Conservation (phyloP, 1,284 basidiomycete genomes). For the Apiotrichum veenhuisii region DNA sequence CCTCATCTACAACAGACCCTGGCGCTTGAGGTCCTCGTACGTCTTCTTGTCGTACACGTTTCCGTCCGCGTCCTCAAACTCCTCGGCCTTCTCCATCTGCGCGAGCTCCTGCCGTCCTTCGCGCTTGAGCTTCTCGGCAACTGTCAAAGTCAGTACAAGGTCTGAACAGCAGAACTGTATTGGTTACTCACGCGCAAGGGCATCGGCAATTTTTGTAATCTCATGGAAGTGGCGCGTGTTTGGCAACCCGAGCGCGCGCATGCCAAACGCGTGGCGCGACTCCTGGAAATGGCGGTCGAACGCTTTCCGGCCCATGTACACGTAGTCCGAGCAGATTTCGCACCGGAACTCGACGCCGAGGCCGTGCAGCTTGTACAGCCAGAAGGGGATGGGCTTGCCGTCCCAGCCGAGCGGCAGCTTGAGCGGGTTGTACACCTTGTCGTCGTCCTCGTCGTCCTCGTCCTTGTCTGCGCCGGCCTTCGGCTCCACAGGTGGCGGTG, state of each 20-base stretch:
- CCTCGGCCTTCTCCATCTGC: constrained; percentile 89
- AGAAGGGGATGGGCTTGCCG: constrained; percentile 96
- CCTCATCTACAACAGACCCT: constrained; percentile 42
- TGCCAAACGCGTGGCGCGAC: constrained; percentile 93
- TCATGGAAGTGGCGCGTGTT: constrained; percentile 99
- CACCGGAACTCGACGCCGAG: constrained; percentile 95
- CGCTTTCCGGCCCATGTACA: constrained; percentile 74
- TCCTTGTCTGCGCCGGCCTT: constrained; percentile 51
- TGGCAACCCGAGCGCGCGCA: constrained; percentile 93
- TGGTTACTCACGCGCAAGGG: constrained; percentile 58
- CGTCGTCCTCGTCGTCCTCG: constrained; percentile 84
- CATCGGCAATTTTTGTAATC: constrained; percentile 95
- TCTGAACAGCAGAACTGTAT: constrained; percentile 57
- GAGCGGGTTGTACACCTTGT: constrained; percentile 94
- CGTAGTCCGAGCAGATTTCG: constrained; percentile 94
- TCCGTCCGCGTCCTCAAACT: constrained; percentile 92
- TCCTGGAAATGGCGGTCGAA: constrained; percentile 60
- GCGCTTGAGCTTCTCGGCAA: constrained; percentile 91
- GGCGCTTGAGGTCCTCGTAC: constrained; percentile 48
- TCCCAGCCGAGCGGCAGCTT: constrained; percentile 98
- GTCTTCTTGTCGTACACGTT: constrained; percentile 62
- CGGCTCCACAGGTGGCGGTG: constrained; percentile 56
- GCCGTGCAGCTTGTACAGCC: constrained; percentile 97
- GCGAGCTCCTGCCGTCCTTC: constrained; percentile 88
- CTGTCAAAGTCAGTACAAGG: background rate